Percentiles rank a stretch among this genome's conserved stretches.
Conservation (phyloP, 1,284 basidiomycete species). For the Retiboletus flavoniger region DNA sequence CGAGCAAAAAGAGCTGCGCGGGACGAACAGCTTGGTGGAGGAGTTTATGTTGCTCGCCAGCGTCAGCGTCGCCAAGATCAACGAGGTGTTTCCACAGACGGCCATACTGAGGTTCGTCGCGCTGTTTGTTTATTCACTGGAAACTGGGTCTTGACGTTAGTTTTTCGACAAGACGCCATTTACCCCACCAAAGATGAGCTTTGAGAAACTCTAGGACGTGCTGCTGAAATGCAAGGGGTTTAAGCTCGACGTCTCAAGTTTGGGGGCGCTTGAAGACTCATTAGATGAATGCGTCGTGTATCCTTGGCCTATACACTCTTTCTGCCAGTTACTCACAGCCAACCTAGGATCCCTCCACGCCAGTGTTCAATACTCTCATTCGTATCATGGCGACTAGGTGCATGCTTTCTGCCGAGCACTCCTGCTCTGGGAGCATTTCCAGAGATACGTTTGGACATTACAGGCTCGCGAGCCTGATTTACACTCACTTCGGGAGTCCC, state of each 20-base stretch:
- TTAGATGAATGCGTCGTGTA: slow-evolving; percentile 85
- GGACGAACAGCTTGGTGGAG: slow-evolving; percentile 97
- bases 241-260: slow-evolving; percentile 89
- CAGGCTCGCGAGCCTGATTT: slow-evolving; percentile 93
- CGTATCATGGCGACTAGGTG: slow-evolving; percentile 99
- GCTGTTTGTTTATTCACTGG: not conserved
- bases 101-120: slow-evolving; percentile 78
- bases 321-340: not conserved
- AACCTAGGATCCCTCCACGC: slow-evolving; percentile 69
- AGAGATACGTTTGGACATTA: slow-evolving; percentile 96
- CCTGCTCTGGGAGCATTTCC: slow-evolving; percentile 91
- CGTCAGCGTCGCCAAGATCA: slow-evolving; percentile 88
- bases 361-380: slow-evolving; percentile 95
- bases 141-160: not conserved
- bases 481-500: slow-evolving; percentile 97
- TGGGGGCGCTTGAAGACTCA: slow-evolving; percentile 86
- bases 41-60: slow-evolving; percentile 99
- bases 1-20: slow-evolving; percentile 89
- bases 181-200: slow-evolving; percentile 90
- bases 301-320: slow-evolving; percentile 14
- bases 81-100: slow-evolving; percentile 94
- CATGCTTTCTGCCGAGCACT: slow-evolving; percentile 98
- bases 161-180: slow-evolving; percentile 67
- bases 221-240: slow-evolving; percentile 84
- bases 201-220: slow-evolving; percentile 95